Evolutionary conservation across 208 protist genomes (phyloP).

Genomic region (Porcisia hertigi): DNA sequence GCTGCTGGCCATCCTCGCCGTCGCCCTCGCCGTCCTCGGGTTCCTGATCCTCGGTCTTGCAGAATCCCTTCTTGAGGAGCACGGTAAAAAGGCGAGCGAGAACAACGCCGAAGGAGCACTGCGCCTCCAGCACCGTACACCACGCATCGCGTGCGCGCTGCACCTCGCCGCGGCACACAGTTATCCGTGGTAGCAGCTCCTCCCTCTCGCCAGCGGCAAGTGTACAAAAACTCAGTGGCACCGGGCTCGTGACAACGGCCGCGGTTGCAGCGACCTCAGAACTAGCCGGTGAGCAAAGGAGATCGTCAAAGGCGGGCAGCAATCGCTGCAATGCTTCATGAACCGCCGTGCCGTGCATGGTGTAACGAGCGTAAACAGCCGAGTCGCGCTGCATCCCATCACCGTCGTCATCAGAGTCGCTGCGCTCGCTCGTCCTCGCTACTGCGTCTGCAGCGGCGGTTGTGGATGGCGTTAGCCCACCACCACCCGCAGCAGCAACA

Average conservation of each 20-base stretch:
- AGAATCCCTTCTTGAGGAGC: conserved; percentile 95
- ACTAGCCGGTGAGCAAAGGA: conserved; percentile 10
- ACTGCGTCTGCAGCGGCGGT: not conserved
- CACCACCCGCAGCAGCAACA: conserved; percentile 13
- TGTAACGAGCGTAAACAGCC: conserved; percentile 35
- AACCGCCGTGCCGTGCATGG: conserved; percentile 11
- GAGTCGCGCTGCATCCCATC: conserved; percentile 2
- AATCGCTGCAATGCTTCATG: conserved; percentile 18
- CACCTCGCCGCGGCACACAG: conserved; percentile 28
- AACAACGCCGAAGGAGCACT: conserved; percentile 79
- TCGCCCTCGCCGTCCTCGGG: conserved; percentile 77
- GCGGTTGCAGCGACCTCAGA: not conserved
- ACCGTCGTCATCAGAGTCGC: conserved; percentile 14
- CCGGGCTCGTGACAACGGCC: not conserved
- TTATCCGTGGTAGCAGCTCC: conserved; percentile 26
- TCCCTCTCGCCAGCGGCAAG: conserved; percentile 18
- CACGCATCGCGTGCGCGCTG: conserved; percentile 28
- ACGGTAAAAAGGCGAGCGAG: conserved; percentile 88
- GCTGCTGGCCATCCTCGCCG: conserved; percentile 66
- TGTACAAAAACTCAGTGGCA: not conserved
- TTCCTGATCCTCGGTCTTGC: conserved; percentile 88
- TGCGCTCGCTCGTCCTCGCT: conserved; percentile 1
- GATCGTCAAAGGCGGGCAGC: conserved; percentile 22
- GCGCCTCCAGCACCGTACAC: conserved; percentile 39
- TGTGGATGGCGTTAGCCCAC: conserved; percentile 8